A percentile compares a stretch with the other conserved stretches of the same genome.
phyloP scores from a whole-genome alignment of 1,284 basidiomycete species.

The Puccinia hordei region DNA sequence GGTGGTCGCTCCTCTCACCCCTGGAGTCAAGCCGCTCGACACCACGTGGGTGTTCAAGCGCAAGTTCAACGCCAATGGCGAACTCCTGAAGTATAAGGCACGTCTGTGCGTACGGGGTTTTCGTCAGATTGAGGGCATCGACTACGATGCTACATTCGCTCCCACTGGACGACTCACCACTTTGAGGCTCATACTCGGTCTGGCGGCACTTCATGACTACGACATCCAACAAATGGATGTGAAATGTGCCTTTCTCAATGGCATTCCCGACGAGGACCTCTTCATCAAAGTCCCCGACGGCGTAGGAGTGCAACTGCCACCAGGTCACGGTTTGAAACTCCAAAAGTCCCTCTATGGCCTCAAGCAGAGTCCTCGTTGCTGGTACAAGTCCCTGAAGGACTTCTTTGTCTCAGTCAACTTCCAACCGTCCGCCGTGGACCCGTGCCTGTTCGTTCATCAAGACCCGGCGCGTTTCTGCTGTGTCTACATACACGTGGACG shows the following conservation, averaged over 20 bases:
- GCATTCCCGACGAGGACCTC: slow-evolving; percentile 1
- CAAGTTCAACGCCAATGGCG: slow-evolving; percentile 2
- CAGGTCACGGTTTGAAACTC: neutral
- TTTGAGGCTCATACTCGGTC: neutral
- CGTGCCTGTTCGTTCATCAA: slow-evolving; percentile 21
- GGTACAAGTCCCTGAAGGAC: neutral
- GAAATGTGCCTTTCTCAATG: neutral
- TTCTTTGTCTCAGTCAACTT: slow-evolving; percentile 14
- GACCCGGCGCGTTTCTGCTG: neutral
- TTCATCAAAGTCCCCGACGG: slow-evolving; percentile 9
- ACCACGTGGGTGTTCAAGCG: slow-evolving; percentile 28
- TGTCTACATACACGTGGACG: slow-evolving; percentile 9
- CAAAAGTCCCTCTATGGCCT: slow-evolving; percentile 26
- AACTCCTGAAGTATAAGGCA: slow-evolving; percentile 6
- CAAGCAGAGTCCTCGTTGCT: slow-evolving; percentile 18
- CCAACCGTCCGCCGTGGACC: neutral
- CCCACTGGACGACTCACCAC: neutral
- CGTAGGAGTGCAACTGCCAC: neutral
- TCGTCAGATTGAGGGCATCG: neutral
- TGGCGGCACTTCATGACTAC: neutral
- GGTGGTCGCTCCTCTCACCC: neutral
- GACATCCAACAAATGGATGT: slow-evolving; percentile 35
- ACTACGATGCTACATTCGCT: neutral
- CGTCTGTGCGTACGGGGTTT: neutral
- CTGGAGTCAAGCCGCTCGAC: neutral